phyloP scores from a whole-genome alignment of 139 green algal species.

The Coccomyxa sp. region DNA sequence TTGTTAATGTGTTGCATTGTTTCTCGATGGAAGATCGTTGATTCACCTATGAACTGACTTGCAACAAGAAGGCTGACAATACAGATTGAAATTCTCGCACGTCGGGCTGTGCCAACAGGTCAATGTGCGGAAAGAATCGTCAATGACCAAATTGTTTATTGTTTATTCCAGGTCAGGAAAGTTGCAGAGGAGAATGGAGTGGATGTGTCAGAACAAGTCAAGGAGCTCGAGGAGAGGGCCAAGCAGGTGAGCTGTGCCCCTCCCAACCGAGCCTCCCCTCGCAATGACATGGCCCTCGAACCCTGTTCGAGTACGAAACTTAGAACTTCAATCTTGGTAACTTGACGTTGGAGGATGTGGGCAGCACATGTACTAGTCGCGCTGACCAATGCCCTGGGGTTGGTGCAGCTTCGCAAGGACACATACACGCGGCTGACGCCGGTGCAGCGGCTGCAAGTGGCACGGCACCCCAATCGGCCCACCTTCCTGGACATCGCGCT shows the following conservation, averaged over 20 bases:
- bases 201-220: conserved; percentile 79
- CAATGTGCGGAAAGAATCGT: no score
- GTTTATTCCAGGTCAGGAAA: conserved; percentile 64
- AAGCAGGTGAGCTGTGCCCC: conserved; percentile 48
- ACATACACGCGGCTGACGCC: conserved; percentile 91
- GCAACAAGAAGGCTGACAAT: no score
- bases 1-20: no score
- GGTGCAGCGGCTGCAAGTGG: conserved; percentile 88
- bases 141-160: no score
- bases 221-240: conserved; percentile 78
- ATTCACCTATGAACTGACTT: no score
- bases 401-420: conserved; percentile 78
- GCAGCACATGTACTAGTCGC: neutral
- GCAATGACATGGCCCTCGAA: no score
- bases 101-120: no score
- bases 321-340: no score
- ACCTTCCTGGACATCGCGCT: conserved; percentile 96
- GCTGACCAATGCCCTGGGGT: neutral
- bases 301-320: no score
- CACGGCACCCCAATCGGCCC: conserved; percentile 90
- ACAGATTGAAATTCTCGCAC: no score
- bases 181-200: conserved; percentile 92
- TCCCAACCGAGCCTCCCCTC: neutral
- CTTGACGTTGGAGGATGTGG: neutral
- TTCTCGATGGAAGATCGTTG: no score